phyloP scores from a whole-genome alignment of 2,329 filamentous ascomycete genomes.

The Hymenoscyphus occultus region DNA sequence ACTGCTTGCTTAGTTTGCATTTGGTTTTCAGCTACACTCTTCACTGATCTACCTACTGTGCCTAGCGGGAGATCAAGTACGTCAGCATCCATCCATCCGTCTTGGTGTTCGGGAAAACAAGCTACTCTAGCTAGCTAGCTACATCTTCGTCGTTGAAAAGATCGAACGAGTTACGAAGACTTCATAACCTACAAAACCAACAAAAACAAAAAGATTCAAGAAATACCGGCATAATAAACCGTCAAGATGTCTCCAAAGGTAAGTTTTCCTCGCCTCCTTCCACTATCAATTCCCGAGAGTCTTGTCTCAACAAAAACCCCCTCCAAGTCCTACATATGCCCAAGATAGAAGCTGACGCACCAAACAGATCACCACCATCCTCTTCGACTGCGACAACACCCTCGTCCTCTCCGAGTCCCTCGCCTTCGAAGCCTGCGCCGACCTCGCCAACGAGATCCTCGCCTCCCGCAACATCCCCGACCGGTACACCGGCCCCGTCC shows the following conservation, averaged over 20 bases:
- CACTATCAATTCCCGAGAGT: background rate
- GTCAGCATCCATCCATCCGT: too few relatives aligned
- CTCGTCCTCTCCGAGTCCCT: constrained; percentile 88
- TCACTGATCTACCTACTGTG: too few relatives aligned
- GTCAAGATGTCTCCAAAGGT: background rate
- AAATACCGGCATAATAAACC: background rate
- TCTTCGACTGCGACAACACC: constrained; percentile 86
- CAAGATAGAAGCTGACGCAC: background rate
- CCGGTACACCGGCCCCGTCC: constrained; percentile 72
- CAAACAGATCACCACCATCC: constrained; percentile 62
- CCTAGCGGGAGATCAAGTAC: too few relatives aligned
- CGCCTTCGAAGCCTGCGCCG: constrained; percentile 87
- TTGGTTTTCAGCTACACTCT: too few relatives aligned
- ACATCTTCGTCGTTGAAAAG: too few relatives aligned
- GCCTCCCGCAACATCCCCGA: constrained; percentile 58
- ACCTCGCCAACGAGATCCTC: constrained; percentile 84
- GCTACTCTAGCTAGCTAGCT: too few relatives aligned
- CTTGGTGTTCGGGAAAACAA: too few relatives aligned
- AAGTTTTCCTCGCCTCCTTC: too few relatives aligned
- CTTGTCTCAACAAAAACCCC: background rate
- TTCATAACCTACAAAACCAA: background rate
- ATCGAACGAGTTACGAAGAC: background rate
- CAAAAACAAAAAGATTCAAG: background rate
- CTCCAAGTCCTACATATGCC: background rate
- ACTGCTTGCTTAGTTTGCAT: background rate